Conservation (phyloP, 225 moss, liverwort and hornwort genomes). For the Polytrichum commune region DNA sequence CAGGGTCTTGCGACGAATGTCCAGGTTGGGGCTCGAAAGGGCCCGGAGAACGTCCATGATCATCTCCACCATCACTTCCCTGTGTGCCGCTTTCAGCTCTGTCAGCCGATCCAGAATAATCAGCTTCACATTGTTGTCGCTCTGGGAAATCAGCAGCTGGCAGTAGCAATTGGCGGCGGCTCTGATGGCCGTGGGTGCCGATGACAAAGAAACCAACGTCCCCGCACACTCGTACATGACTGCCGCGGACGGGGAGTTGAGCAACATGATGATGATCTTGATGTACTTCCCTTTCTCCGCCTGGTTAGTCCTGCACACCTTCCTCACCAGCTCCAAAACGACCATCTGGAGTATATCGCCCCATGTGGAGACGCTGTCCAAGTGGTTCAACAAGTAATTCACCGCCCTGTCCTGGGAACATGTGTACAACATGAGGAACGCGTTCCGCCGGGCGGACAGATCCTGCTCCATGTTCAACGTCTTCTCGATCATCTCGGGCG, state of each 20-base stretch:
- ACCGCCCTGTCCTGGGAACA: conserved; percentile 90
- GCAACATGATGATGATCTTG: conserved; percentile 85
- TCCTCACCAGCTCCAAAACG: conserved; percentile 79
- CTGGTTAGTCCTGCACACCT: conserved; percentile 84
- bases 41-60: conserved; percentile 95
- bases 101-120: conserved; percentile 89
- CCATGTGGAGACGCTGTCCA: conserved; percentile 85
- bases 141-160: conserved; percentile 85
- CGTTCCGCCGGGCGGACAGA: conserved; percentile 75
- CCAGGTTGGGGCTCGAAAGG: conserved; percentile 89
- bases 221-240: conserved; percentile 91
- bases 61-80: conserved; percentile 92
- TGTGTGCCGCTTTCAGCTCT: conserved; percentile 76
- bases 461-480: conserved; percentile 69
- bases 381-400: conserved; percentile 65
- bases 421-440: conserved; percentile 88
- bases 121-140: conserved; percentile 95
- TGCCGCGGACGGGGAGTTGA: conserved; percentile 81
- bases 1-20: conserved; percentile 84
- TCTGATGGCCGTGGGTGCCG: conserved; percentile 86
- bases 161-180: conserved; percentile 89
- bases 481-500: conserved; percentile 93
- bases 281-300: conserved; percentile 90
- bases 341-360: conserved; percentile 95
- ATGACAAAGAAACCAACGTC: conserved; percentile 82